These are phyloP conservation scores for Teratosphaeria epicoccoides DNA, from an alignment of 2,329 filamentous ascomycete species.

Conservation along the genomic window DNA sequence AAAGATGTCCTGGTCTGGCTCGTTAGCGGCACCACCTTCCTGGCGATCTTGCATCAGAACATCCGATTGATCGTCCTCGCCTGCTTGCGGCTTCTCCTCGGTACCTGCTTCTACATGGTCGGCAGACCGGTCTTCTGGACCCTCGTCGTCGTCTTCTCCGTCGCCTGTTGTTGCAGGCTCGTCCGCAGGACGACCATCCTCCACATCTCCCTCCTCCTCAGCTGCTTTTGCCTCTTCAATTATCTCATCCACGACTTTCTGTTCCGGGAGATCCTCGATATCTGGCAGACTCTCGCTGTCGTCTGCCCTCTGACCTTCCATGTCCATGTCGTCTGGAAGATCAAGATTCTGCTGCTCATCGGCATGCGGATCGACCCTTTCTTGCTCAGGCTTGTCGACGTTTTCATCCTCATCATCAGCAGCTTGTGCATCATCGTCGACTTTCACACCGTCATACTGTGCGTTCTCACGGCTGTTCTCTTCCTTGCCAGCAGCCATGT, in stretches of 20 bases:
- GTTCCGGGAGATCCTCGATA: constrained; percentile 11
- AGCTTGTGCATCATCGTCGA: constrained; percentile 46
- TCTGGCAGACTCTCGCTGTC: constrained; percentile 11
- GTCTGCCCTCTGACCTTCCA: constrained; percentile 45
- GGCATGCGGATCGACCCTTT: constrained; percentile 56
- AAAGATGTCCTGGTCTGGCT: constrained; percentile 35
- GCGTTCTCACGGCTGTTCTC: constrained; percentile 21
- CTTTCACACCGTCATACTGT: constrained; percentile 49
- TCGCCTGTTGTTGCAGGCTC: constrained; percentile 26
- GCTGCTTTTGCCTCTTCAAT: constrained; percentile 41
- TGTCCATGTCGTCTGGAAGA: constrained; percentile 77
- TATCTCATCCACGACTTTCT: constrained; percentile 8
- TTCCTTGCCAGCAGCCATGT: constrained; percentile 35
- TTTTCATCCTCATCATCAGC: constrained; percentile 24
- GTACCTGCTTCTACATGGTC: constrained; percentile 30
- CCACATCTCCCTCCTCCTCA: constrained; percentile 20
- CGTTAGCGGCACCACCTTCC: constrained; percentile 27
- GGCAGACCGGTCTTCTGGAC: background rate
- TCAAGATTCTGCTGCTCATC: constrained; percentile 74
- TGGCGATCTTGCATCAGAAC: constrained; percentile 22
- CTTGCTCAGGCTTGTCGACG: constrained; percentile 50
- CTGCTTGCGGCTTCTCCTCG: constrained; percentile 26
- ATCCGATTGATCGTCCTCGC: constrained; percentile 31
- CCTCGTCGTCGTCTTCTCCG: constrained; percentile 24
- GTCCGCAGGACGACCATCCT: constrained; percentile 44